Evolutionary conservation across 2,329 filamentous ascomycete species (phyloP).

Genomic region (Beauveria bassiana): DNA sequence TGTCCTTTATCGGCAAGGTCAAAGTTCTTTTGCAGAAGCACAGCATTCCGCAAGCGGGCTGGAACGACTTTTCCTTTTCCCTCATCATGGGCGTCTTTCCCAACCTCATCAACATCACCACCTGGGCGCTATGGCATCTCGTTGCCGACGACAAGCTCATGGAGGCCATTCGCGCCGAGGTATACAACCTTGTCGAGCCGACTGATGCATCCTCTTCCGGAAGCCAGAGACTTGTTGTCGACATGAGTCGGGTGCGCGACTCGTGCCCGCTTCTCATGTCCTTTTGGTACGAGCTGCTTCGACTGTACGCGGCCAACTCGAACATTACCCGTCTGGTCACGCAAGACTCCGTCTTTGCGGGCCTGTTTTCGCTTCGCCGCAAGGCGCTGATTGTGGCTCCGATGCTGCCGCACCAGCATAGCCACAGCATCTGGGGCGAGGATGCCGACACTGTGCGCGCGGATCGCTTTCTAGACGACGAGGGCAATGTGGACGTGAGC

Average conservation of each 20-base stretch:
- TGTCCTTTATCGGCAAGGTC: constrained; percentile 6
- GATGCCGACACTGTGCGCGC: constrained; percentile 1
- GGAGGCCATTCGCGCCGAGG: background rate
- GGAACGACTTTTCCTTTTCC: constrained; percentile 9
- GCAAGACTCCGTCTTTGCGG: constrained; percentile 4
- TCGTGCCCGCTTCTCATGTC: constrained; percentile 9
- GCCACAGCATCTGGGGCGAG: constrained; percentile 3
- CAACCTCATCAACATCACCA: constrained; percentile 6
- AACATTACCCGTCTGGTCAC: constrained; percentile 5
- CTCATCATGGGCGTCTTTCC: constrained; percentile 9
- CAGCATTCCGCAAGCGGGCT: background rate
- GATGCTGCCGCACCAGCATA: constrained; percentile 8
- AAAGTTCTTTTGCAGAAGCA: background rate
- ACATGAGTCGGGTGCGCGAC: constrained; percentile 6
- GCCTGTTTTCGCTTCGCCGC: background rate
- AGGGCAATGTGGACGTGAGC: background rate
- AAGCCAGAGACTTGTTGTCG: background rate
- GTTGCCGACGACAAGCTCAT: constrained; percentile 1
- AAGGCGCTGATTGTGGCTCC: constrained; percentile 6
- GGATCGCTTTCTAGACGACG: background rate
- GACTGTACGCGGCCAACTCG: constrained; percentile 5
- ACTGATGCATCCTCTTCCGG: background rate
- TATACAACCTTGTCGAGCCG: background rate
- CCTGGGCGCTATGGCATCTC: constrained; percentile 9
- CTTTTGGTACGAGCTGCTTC: constrained; percentile 9